Evolutionary conservation across 164 flowering plant genomes (phyloP), one percentile per base, ranked within the genome.

Genomic region (Warburgia ugandensis): DNA sequence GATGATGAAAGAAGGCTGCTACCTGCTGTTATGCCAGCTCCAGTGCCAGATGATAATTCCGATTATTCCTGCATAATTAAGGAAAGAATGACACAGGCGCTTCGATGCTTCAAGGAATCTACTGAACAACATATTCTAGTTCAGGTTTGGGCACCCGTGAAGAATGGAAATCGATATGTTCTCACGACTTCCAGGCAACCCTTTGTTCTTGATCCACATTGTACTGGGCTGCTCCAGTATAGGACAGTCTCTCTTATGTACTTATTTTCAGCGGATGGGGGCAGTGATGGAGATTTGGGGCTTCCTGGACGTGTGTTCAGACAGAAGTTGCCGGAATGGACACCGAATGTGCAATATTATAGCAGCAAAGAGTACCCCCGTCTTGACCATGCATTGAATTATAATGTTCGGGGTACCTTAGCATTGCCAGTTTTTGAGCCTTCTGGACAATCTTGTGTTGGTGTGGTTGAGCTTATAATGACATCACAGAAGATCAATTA

Each of bases 341-440:
- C 92, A 48, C 99, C 97, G 9, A 78, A 94, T 75, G 99, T 94
- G 50, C 95, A 82, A 71, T 94, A 79, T 56, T 94, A 94, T 61
- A 75, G 87, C 30, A 77, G 80, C 54, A 72, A 71, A 37, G 99
- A 94, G 61, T 94, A 79, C 57, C 73, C 83, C 6, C 71, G 99
- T 17, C 87, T 77, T 50, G 59, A 60, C 62, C 82, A 94, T 74
- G 99, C 99, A 42, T 50, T 77, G 46, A 66, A 74, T 59, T 72
- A 74, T 66, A 77, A 94, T 69, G 94, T 94, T 43, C 79, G 55
- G 35, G 99, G 99, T 45, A 77, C 87, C 39, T 68, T 94, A 63
- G 99, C 99, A 43, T 64, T 94, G 74, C 99, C 99, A 16, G 95
- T 94, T 6, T 86, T 94, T 76, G 99, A 94, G 54, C 80, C 91